Conservation (phyloP, 1,284 basidiomycete species). For the Ganoderma sinense region DNA sequence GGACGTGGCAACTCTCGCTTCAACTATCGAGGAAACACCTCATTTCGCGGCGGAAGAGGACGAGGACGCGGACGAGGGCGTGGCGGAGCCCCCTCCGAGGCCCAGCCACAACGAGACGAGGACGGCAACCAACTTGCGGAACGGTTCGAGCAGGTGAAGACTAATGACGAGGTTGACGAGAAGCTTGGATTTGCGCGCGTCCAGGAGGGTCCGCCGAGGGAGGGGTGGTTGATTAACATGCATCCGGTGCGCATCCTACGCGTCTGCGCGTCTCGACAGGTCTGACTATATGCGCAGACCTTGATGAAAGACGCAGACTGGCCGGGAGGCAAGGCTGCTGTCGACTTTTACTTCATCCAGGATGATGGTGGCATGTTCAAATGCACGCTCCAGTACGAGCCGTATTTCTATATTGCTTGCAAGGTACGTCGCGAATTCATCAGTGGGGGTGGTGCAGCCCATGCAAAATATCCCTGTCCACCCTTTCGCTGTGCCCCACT, state of each 20-base stretch:
- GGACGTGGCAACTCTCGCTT: conserved; percentile 36
- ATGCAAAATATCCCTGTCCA: background rate
- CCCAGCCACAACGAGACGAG: conserved; percentile 75
- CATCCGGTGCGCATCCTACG: conserved; percentile 76
- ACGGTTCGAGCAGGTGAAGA: conserved; percentile 79
- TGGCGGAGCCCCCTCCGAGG: conserved; percentile 47
- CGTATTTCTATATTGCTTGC: conserved; percentile 94
- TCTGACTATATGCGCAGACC: conserved; percentile 57
- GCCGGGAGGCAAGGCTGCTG: conserved; percentile 85
- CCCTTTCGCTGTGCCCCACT: background rate
- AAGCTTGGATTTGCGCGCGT: conserved; percentile 89
- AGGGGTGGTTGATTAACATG: conserved; percentile 99
- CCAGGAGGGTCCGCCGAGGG: conserved; percentile 75
- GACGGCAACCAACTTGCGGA: conserved; percentile 88
- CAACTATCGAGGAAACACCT: conserved; percentile 45
- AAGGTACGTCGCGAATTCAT: too few species aligned
- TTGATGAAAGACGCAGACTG: conserved; percentile 86
- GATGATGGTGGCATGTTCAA: conserved; percentile 98
- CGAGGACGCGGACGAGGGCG: conserved; percentile 66
- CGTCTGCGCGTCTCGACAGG: background rate
- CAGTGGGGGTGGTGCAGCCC: background rate
- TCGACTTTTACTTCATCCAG: conserved; percentile 98
- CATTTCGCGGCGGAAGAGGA: conserved; percentile 56
- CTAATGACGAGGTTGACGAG: conserved; percentile 91
- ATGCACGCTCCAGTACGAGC: conserved; percentile 91